Evolutionary conservation across 768 basidiomycete species (phyloP), one percentile per base, ranked within the genome.

Genomic region (Holtermannia corniformis): DNA sequence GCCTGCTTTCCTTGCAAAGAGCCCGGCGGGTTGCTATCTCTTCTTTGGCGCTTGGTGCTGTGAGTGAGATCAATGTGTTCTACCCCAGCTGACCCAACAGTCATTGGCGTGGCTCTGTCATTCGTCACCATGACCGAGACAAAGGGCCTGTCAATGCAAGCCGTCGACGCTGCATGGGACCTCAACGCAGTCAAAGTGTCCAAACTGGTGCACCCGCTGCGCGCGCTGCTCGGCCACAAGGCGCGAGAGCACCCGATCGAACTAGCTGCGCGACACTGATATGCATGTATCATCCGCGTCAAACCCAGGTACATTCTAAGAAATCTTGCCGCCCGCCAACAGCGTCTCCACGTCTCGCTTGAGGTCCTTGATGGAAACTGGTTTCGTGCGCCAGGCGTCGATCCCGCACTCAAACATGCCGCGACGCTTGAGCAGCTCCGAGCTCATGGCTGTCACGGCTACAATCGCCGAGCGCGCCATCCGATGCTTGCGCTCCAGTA

Each of bases 401-500:
- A 63, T 63, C 14, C 62, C 58, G 52, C 58, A 64, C 49, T 68
- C 67, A 10, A 68, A 23, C 43, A 69, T 26, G 1, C 67, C 67
- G 22, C 54, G 55, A 4, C 61, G 48, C 42, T 55, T 55, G 13
- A 63, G 60, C 23, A 47, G 37, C 48, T 67, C 65, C 3, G 57
- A 53, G n/a, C 52, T 52, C 49, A 69, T 51, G 12, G 69, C 69
- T 1, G 69, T 71, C 12, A 71, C 67, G 23, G 69, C 69, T 22
- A 68, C 60, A 28, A 71, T 67, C 19, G 58, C 44, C 47, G 54
- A 37, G 5, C 52, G 52, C 43, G 41, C 28, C 13, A 48, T 22
- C 1, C 41, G 50, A 27, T 47, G 23, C 21, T 48, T 57, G 21
- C 50, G 41, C 49, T 71, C 69, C 40, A 64, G 56, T 46, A 50